Percentiles rank a stretch among this genome's conserved stretches.
Conservation (phyloP, 495 filamentous ascomycete genomes). For the Hyaloscypha variabilis region DNA sequence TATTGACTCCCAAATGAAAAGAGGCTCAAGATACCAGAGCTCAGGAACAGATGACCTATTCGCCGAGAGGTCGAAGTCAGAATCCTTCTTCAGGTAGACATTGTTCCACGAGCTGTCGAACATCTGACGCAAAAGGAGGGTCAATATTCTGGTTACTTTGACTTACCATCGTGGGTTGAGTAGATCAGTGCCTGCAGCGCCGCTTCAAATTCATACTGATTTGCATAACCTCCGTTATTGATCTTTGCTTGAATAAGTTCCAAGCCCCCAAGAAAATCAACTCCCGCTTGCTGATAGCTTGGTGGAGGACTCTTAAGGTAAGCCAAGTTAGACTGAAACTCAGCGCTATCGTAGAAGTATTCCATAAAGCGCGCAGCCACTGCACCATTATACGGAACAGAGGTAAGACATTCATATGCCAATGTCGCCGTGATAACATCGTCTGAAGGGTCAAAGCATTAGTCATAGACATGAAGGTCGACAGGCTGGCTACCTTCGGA, state of each 20-base stretch:
- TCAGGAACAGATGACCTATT: conserved; percentile 45
- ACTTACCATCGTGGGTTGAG: conserved; percentile 49
- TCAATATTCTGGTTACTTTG: no score
- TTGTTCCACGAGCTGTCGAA: no score
- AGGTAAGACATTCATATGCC: conserved; percentile 53
- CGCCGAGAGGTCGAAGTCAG: no score
- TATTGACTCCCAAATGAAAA: conserved; percentile 50
- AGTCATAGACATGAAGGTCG: background rate
- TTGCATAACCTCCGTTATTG: conserved; percentile 39
- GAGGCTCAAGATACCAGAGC: conserved; percentile 41
- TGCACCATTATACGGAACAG: conserved; percentile 56
- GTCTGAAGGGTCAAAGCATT: background rate
- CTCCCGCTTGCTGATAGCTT: conserved; percentile 55
- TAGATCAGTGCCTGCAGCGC: conserved; percentile 47
- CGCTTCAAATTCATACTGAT: conserved; percentile 55
- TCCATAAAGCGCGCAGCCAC: conserved; percentile 53
- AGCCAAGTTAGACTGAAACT: conserved; percentile 60
- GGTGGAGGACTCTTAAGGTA: conserved; percentile 58
- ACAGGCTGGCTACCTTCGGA: background rate
- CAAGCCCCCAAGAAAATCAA: conserved; percentile 52
- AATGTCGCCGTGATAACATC: conserved; percentile 39
- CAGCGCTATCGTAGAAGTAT: conserved; percentile 56
- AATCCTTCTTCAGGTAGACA: no score
- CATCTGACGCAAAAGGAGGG: no score
- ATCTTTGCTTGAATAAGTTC: conserved; percentile 44